These are phyloP conservation scores for Crepidotus variabilis DNA, from an alignment of 768 basidiomycete genomes.

Conservation along the genomic window DNA sequence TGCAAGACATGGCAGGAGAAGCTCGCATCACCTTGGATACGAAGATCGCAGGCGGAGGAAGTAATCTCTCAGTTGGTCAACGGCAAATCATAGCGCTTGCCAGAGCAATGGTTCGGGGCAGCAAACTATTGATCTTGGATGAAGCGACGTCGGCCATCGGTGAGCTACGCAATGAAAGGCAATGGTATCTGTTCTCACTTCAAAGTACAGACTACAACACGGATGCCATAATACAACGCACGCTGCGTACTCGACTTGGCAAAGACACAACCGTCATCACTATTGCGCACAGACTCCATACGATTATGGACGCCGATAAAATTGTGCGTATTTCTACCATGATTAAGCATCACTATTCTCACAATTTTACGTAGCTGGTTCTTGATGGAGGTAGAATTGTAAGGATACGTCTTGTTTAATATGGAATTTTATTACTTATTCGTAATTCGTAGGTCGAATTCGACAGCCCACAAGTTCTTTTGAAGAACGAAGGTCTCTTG, in stretches of 20 bases:
- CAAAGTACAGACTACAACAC: constrained; percentile 48
- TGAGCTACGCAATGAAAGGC: constrained; percentile 14
- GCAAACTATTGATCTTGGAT: constrained; percentile 59
- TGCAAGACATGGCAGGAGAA: constrained; percentile 42
- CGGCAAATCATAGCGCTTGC: constrained; percentile 69
- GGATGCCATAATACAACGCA: constrained; percentile 65
- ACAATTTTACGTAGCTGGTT: constrained; percentile 32
- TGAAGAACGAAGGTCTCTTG: constrained; percentile 10
- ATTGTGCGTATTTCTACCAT: constrained; percentile 28
- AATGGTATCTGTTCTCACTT: background rate
- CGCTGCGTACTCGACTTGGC: constrained; percentile 61
- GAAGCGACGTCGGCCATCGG: constrained; percentile 54
- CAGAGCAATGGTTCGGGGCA: constrained; percentile 57
- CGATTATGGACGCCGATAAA: constrained; percentile 65
- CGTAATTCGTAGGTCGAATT: constrained; percentile 13
- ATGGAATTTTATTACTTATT: background rate
- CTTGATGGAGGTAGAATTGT: constrained; percentile 52
- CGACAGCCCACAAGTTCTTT: constrained; percentile 12
- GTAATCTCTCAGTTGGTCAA: constrained; percentile 76
- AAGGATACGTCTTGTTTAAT: constrained; percentile 17
- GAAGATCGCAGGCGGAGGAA: constrained; percentile 48
- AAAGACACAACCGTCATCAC: constrained; percentile 59
- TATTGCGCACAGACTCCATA: constrained; percentile 68
- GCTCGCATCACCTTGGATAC: constrained; percentile 45
- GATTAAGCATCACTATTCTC: constrained; percentile 14